Percentiles rank a stretch among this genome's conserved stretches.
phyloP scores from a whole-genome alignment of 208 protist genomes.

The Phytomonas francai region DNA sequence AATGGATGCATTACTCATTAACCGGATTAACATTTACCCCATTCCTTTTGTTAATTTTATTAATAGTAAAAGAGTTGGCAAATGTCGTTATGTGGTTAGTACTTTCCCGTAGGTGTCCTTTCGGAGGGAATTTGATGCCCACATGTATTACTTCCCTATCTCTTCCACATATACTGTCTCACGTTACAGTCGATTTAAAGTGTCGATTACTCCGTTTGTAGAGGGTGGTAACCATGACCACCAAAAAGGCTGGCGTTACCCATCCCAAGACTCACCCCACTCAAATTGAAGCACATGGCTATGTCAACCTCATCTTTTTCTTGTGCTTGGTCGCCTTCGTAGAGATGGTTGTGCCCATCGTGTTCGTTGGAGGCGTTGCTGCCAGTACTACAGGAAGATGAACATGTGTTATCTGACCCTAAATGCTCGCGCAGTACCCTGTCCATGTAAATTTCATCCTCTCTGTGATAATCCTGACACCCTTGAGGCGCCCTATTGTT shows the following conservation, averaged over 20 bases:
- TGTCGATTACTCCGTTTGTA: background rate
- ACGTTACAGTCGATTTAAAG: background rate
- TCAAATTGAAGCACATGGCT: constrained; percentile 67
- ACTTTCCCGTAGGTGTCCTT: background rate
- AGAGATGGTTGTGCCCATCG: background rate
- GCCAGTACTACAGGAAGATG: constrained; percentile 5
- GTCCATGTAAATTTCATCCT: constrained; percentile 53
- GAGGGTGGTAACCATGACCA: constrained; percentile 62
- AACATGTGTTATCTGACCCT: constrained; percentile 19
- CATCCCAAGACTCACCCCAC: constrained; percentile 57
- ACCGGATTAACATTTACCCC: background rate
- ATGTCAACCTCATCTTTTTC: constrained; percentile 44
- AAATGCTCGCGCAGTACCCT: constrained; percentile 56
- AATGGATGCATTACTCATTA: background rate
- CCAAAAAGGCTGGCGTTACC: constrained; percentile 60
- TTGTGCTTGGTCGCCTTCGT: constrained; percentile 15
- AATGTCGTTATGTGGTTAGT: background rate
- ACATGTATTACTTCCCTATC: background rate
- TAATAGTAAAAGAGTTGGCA: background rate
- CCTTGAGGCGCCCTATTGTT: constrained; percentile 8
- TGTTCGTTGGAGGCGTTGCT: background rate
- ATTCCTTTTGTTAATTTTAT: background rate
- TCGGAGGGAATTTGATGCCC: background rate
- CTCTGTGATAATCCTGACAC: background rate
- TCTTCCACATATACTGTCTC: background rate